Evolutionary conservation across 257 asterid genomes (phyloP).

Genomic region (Parsonsia alboflavescens): DNA sequence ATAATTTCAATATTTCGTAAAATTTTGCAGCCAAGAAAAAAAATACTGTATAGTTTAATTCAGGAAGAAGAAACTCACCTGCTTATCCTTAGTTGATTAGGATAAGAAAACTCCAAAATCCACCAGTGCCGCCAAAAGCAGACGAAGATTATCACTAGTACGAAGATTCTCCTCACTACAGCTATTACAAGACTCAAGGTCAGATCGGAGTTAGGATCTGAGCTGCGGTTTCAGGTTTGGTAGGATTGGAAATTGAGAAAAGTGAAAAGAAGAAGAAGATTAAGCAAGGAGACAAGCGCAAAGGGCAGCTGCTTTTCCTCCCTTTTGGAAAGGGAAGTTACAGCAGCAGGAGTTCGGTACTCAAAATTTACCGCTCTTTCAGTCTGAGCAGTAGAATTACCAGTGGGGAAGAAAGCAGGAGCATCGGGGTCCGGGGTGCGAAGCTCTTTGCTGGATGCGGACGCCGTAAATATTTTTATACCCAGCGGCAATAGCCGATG

Average conservation of each 20-base stretch:
- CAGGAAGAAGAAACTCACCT: constrained; percentile 1
- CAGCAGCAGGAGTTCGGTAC: neutral
- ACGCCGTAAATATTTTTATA: neutral
- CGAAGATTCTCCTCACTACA: neutral
- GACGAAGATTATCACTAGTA: neutral
- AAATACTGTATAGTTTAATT: neutral
- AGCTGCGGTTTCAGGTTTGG: neutral
- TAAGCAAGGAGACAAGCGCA: neutral
- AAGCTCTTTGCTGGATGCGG: neutral
- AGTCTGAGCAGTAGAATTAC: neutral
- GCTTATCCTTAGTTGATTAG: neutral
- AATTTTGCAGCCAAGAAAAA: neutral
- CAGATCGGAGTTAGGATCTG: neutral
- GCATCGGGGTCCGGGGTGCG: neutral
- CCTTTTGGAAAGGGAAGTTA: neutral
- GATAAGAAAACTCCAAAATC: neutral
- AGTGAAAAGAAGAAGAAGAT: neutral
- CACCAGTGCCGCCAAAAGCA: neutral
- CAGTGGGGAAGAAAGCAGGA: neutral
- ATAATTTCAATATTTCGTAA: neutral
- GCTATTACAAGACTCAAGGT: neutral
- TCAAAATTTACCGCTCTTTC: neutral
- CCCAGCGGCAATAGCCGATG: neutral
- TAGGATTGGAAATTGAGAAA: neutral
- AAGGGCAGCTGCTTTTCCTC: neutral